Evolutionary conservation across 2,329 filamentous ascomycete species (phyloP).

Genomic region (Mycosphaerella arachidis): DNA sequence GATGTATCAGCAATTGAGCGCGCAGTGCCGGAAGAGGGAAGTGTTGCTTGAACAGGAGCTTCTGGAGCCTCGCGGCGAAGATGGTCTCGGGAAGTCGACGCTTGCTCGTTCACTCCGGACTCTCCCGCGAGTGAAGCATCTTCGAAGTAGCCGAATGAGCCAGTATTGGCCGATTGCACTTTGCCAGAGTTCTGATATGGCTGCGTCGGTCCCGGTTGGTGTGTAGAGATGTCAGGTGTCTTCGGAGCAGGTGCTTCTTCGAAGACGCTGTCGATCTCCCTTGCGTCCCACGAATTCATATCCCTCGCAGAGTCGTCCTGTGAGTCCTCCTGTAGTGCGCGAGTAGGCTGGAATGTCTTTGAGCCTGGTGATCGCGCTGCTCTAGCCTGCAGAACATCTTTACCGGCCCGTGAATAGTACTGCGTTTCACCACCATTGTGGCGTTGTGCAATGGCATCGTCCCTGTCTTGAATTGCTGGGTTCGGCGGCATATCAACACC

Average conservation of each 20-base stretch:
- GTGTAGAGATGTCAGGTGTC: neutral
- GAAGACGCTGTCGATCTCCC: no score
- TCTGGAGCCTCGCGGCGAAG: neutral
- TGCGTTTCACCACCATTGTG: neutral
- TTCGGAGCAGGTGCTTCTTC: neutral
- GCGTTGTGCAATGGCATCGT: neutral
- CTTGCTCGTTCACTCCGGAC: neutral
- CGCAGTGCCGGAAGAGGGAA: neutral
- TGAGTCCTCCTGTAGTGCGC: neutral
- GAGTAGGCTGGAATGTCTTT: neutral
- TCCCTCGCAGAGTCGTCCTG: neutral
- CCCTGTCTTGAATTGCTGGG: neutral
- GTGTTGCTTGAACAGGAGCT: neutral
- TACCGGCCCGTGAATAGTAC: no score
- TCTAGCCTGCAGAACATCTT: neutral
- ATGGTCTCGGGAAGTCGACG: neutral
- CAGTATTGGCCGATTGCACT: neutral
- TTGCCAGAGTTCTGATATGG: neutral
- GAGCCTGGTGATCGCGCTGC: neutral
- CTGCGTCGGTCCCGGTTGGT: neutral
- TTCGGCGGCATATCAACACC: neutral
- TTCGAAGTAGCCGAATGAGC: slow-evolving; percentile 2
- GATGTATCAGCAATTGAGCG: neutral
- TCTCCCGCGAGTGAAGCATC: neutral
- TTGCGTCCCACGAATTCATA: no score